Evolutionary conservation across 2,329 filamentous ascomycete species (phyloP).

Genomic region (Podosphaera aphanis): DNA sequence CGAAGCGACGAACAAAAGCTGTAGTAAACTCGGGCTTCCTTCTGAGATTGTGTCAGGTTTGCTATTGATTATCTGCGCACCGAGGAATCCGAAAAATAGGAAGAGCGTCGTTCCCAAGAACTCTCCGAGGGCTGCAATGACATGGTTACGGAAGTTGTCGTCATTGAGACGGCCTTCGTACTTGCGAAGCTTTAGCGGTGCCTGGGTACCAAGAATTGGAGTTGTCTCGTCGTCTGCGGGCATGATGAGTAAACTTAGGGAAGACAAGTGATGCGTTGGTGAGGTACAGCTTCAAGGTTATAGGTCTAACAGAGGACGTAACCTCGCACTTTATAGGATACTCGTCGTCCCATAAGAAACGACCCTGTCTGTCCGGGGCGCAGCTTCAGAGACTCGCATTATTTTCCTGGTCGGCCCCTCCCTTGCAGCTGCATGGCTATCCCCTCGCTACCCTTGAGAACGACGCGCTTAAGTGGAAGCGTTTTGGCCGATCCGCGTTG

Average conservation of each 20-base stretch:
- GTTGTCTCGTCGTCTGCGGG: background rate
- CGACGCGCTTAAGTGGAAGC: background rate
- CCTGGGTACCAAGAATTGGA: background rate
- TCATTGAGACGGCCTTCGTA: constrained; percentile 1
- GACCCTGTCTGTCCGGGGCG: background rate
- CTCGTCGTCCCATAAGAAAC: background rate
- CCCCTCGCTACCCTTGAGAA: background rate
- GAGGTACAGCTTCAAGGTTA: background rate
- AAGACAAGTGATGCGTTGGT: background rate
- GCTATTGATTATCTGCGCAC: constrained; percentile 5
- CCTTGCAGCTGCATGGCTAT: background rate
- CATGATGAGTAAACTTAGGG: background rate
- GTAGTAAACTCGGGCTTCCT: constrained; percentile 1
- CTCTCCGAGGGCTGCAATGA: constrained; percentile 23
- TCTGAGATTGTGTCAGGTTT: constrained; percentile 2
- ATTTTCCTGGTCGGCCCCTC: background rate
- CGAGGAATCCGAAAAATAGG: constrained; percentile 10
- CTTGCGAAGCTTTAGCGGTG: background rate
- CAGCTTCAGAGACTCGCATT: background rate
- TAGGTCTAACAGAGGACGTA: background rate
- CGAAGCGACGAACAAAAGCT: constrained; percentile 9
- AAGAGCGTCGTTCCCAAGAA: constrained; percentile 24
- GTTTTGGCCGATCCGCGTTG: background rate
- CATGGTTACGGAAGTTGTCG: constrained; percentile 7
- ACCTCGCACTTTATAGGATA: background rate